phyloP scores from a whole-genome alignment of 2,329 filamentous ascomycete species.

The Colletotrichum eleusines region DNA sequence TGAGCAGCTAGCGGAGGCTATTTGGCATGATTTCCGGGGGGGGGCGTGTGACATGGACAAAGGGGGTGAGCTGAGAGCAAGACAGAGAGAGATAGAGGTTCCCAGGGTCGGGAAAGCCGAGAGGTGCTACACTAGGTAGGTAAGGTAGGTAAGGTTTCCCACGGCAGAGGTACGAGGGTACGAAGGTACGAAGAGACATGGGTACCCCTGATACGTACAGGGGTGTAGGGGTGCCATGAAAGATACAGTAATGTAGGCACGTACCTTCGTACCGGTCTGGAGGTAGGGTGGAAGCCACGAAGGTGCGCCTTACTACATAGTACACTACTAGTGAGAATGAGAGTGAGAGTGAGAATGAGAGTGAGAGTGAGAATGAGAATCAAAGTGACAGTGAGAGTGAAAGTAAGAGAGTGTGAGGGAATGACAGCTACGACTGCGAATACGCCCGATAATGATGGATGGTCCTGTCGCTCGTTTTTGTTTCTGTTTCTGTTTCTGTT shows the following conservation, averaged over 20 bases:
- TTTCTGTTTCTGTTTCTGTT: background rate
- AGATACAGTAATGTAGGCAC: no score
- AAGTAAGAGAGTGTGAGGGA: background rate
- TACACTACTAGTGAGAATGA: background rate
- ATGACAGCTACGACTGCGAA: background rate
- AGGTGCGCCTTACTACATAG: no score
- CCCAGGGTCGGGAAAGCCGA: conserved; percentile 36
- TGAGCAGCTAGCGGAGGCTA: background rate
- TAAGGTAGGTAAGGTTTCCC: conserved; percentile 3
- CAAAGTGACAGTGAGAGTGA: background rate
- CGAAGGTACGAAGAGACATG: background rate
- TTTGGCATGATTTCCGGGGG: background rate
- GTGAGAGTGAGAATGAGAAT: background rate
- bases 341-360: background rate
- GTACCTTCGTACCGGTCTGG: no score
- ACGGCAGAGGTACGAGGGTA: background rate
- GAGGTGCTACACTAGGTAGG: conserved; percentile 1
- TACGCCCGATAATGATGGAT: conserved; percentile 12
- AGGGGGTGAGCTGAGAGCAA: background rate
- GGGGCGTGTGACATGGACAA: background rate
- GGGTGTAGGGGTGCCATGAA: background rate
- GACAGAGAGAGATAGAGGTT: conserved; percentile 3
- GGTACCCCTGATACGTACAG: background rate
- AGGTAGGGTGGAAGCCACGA: no score
- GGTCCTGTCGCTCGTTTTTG: background rate